Conservation (phyloP, 345 rosid species). For the Salix brachista region DNA sequence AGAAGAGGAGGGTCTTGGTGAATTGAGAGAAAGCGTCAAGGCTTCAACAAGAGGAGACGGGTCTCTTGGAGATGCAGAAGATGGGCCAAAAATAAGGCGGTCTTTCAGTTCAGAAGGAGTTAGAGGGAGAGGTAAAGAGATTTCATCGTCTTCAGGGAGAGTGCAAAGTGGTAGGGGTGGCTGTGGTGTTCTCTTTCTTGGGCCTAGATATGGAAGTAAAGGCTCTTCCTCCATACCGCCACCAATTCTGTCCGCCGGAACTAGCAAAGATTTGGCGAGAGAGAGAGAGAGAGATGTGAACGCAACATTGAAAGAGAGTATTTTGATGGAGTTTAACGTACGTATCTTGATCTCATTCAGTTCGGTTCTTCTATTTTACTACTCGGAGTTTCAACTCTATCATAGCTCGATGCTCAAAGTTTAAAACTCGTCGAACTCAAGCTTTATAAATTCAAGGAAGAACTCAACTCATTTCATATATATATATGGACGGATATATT, state of each 20-base stretch:
- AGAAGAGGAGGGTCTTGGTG: slow-evolving; percentile 30
- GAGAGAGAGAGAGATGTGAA: background rate
- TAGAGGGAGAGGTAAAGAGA: slow-evolving; percentile 55
- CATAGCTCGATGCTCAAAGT: background rate
- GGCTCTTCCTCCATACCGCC: slow-evolving; percentile 57
- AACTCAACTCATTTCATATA: no score
- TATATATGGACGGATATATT: no score
- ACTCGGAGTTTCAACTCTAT: background rate
- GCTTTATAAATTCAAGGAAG: no score
- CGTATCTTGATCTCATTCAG: background rate
- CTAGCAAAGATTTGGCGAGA: no score
- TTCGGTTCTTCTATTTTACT: background rate
- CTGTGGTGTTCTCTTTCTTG: slow-evolving; percentile 24
- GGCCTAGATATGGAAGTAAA: slow-evolving; percentile 45
- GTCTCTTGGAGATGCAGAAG: slow-evolving; percentile 33
- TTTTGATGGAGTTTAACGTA: no score
- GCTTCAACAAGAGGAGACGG: slow-evolving; percentile 49
- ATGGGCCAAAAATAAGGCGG: slow-evolving; percentile 63
- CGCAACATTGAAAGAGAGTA: no score
- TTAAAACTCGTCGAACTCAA: no score
- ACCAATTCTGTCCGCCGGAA: background rate
- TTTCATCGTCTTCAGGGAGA: slow-evolving; percentile 65
- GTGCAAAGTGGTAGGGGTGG: slow-evolving; percentile 42
- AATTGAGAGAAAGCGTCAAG: slow-evolving; percentile 37
- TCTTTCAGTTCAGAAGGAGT: slow-evolving; percentile 68